phyloP scores from a whole-genome alignment of 2,329 filamentous ascomycete genomes.

The Fonsecaea multimorphosa region DNA sequence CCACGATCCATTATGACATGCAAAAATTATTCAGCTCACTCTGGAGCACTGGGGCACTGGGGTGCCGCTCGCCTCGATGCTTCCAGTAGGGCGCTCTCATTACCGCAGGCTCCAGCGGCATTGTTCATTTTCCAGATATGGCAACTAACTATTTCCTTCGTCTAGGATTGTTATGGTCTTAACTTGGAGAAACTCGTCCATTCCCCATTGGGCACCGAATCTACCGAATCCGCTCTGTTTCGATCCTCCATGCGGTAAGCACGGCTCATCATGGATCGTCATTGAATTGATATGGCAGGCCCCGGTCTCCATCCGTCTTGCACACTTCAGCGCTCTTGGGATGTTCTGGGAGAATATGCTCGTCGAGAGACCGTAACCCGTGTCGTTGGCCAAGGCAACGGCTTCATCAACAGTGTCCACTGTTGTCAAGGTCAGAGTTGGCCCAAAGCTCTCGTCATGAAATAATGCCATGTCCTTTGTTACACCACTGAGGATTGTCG shows the following conservation, averaged over 20 bases:
- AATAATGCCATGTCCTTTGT: slow-evolving; percentile 65
- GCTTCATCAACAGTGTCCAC: slow-evolving; percentile 49
- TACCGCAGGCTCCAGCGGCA: no score
- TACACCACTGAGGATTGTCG: slow-evolving; percentile 65
- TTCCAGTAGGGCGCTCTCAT: no score
- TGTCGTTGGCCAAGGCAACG: slow-evolving; percentile 47
- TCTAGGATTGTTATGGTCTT: slow-evolving; percentile 54
- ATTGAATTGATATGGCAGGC: slow-evolving; percentile 64
- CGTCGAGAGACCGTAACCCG: slow-evolving; percentile 50
- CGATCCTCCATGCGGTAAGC: slow-evolving; percentile 71
- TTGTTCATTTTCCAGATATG: not conserved
- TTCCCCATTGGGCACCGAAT: slow-evolving; percentile 60
- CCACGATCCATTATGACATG: not conserved
- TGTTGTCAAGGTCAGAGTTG: slow-evolving; percentile 47
- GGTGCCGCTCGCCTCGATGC: not conserved
- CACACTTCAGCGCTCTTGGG: slow-evolving; percentile 58
- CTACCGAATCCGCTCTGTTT: slow-evolving; percentile 74
- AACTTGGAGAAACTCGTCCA: slow-evolving; percentile 66
- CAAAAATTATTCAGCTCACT: not conserved
- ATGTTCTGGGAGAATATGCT: slow-evolving; percentile 50
- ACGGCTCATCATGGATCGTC: slow-evolving; percentile 47
- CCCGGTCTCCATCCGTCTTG: slow-evolving; percentile 61
- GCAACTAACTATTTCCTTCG: slow-evolving; percentile 41
- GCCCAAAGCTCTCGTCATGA: slow-evolving; percentile 58
- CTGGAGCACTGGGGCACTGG: no score